Percentiles rank a stretch among this genome's conserved stretches.
phyloP scores from a whole-genome alignment of 1,284 basidiomycete genomes.

The Trametes hirsuta region DNA sequence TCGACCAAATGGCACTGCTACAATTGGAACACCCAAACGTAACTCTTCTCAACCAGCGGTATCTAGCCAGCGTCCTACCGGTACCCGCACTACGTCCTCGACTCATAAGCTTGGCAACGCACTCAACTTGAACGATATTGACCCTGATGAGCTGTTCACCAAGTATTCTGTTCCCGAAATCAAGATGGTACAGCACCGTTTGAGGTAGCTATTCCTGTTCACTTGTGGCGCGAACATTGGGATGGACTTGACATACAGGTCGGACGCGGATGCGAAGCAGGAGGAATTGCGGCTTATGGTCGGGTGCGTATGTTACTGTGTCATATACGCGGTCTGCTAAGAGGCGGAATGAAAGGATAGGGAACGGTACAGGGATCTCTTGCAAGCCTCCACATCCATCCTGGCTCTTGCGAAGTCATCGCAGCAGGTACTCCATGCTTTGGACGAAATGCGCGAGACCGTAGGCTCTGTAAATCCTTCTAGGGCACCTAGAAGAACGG shows the following conservation, averaged over 20 bases:
- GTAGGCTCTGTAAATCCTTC: constrained; percentile 53
- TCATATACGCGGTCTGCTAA: constrained; percentile 26
- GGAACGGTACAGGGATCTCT: constrained; percentile 91
- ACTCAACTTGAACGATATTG: constrained; percentile 41
- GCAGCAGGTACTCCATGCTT: constrained; percentile 57
- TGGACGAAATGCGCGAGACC: constrained; percentile 60
- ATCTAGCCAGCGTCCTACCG: constrained; percentile 15
- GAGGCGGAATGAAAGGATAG: constrained; percentile 64
- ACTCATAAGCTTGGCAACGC: constrained; percentile 23
- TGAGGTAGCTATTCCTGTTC: constrained; percentile 53
- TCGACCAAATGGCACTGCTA: constrained; percentile 24
- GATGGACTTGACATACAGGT: constrained; percentile 43
- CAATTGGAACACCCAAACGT: constrained; percentile 45
- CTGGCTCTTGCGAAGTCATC: constrained; percentile 75
- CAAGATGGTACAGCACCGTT: constrained; percentile 67
- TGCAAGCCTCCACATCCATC: constrained; percentile 90
- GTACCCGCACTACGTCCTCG: constrained; percentile 26
- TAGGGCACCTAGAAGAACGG: constrained; percentile 44
- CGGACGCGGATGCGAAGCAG: constrained; percentile 89
- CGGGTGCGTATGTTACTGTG: constrained; percentile 67
- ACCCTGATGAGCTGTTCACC: constrained; percentile 83
- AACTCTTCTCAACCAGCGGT: constrained; percentile 34
- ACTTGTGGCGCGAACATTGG: constrained; percentile 1
- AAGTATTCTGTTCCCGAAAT: constrained; percentile 78
- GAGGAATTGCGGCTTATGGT: constrained; percentile 94